Percentiles rank a stretch among this genome's conserved stretches.
Evolutionary conservation across 345 rosid genomes (phyloP).

Genomic region (Crucihimalaya himalaica): DNA sequence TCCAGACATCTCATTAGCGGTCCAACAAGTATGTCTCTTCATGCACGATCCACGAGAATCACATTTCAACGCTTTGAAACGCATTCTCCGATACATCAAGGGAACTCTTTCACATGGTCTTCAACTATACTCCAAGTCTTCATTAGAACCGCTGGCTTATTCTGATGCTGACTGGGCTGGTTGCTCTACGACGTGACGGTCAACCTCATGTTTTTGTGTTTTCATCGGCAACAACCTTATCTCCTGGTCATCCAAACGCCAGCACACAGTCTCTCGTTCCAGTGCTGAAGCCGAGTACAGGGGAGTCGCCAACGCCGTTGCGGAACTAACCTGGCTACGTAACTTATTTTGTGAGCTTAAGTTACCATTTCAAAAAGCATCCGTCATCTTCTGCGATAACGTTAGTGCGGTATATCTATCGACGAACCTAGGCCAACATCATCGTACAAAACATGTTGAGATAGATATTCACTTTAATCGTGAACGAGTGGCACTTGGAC

Average conservation of each 20-base stretch:
- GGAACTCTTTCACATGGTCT: not conserved
- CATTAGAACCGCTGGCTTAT: not conserved
- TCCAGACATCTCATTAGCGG: not conserved
- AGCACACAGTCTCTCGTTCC: not conserved
- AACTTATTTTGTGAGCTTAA: no score
- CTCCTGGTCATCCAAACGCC: not conserved
- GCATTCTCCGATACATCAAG: not conserved
- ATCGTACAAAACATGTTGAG: no score
- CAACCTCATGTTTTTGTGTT: not conserved
- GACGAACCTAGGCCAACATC: no score
- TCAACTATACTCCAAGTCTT: not conserved
- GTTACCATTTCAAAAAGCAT: no score
- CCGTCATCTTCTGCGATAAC: no score
- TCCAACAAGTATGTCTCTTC: not conserved
- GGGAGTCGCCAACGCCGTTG: not conserved
- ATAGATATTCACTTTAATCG: no score
- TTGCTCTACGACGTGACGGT: not conserved
- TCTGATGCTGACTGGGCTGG: not conserved
- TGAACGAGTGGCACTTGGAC: no score
- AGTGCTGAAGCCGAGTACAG: not conserved
- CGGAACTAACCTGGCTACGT: not conserved
- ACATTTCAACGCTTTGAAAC: not conserved
- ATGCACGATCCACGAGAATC: not conserved
- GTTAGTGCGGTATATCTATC: no score
- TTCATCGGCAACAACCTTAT: not conserved